phyloP scores from a whole-genome alignment of 1,139 yeast genomes.

The Torulaspora pretoriensis region DNA sequence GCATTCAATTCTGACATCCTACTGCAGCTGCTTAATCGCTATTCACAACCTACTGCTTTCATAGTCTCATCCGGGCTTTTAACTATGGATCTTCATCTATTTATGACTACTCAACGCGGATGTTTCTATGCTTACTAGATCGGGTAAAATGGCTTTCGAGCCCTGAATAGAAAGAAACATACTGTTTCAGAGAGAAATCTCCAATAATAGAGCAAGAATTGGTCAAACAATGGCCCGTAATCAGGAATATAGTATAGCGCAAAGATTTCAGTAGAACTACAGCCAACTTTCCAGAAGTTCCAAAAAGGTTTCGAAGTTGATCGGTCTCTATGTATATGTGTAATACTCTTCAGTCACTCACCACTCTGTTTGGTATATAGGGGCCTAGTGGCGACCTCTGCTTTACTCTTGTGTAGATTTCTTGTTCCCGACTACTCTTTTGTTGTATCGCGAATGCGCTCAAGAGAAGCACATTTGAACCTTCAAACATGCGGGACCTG shows the following conservation, averaged over 20 bases:
- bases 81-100: not conserved
- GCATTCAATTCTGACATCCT: constrained; percentile 1
- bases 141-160: constrained; percentile 7
- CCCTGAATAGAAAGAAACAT: not conserved
- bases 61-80: not conserved
- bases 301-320: too few relatives aligned
- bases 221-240: not conserved
- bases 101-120: not conserved
- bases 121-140: constrained; percentile 12
- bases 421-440: not conserved
- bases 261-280: too few relatives aligned
- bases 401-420: not conserved
- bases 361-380: too few relatives aligned
- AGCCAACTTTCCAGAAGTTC: too few relatives aligned
- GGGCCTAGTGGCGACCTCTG: too few relatives aligned
- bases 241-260: too few relatives aligned
- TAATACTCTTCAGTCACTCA: too few relatives aligned
- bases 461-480: not conserved
- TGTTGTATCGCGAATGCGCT: not conserved
- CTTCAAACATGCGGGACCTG: not conserved
- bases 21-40: not conserved
- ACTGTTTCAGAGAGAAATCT: not conserved
- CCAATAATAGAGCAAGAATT: not conserved
- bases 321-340: too few relatives aligned
- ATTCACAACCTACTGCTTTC: not conserved